phyloP scores from a whole-genome alignment of 139 green algal genomes.

The Deuterostichococcus epilithicus region DNA sequence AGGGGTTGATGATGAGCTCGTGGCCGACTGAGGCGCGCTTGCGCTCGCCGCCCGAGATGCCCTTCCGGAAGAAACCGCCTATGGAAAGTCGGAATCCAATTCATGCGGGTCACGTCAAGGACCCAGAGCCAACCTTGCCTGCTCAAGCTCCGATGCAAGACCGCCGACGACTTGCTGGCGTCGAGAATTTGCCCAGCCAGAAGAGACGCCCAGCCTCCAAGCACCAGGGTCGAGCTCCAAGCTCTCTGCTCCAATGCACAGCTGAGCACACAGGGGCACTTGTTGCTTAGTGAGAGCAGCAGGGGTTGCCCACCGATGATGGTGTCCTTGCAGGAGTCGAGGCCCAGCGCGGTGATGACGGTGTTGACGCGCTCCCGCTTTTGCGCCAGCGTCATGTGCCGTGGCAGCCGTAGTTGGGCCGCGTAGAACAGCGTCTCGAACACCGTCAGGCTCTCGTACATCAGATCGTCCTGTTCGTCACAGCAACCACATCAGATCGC shows the following conservation, averaged over 20 bases:
- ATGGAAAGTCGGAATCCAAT: no score
- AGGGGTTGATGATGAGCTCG: slow-evolving; percentile 93
- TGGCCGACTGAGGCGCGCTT: slow-evolving; percentile 84
- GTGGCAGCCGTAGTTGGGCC: slow-evolving; percentile 76
- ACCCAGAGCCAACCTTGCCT: no score
- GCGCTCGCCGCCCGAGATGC: slow-evolving; percentile 88
- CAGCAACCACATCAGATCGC: no score
- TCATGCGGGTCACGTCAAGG: no score
- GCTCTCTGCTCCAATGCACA: no score
- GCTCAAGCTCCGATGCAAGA: no score
- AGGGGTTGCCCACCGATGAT: slow-evolving; percentile 63
- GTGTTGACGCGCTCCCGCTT: slow-evolving; percentile 64
- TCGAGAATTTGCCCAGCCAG: no score
- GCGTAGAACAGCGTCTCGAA: slow-evolving; percentile 75
- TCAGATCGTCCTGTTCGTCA: slow-evolving; percentile 89
- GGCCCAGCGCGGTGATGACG: slow-evolving; percentile 66
- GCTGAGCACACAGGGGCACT: no score
- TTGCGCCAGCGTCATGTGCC: slow-evolving; percentile 47
- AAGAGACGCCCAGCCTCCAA: no score
- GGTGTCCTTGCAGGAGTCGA: slow-evolving; percentile 77
- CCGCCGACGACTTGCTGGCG: no score
- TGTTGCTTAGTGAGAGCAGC: no score
- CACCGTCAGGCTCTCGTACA: slow-evolving; percentile 76
- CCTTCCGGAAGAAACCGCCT: slow-evolving; percentile 74
- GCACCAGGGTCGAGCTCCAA: no score